phyloP scores from a whole-genome alignment of 2,329 filamentous ascomycete species.

The Karstenula rhodostoma region DNA sequence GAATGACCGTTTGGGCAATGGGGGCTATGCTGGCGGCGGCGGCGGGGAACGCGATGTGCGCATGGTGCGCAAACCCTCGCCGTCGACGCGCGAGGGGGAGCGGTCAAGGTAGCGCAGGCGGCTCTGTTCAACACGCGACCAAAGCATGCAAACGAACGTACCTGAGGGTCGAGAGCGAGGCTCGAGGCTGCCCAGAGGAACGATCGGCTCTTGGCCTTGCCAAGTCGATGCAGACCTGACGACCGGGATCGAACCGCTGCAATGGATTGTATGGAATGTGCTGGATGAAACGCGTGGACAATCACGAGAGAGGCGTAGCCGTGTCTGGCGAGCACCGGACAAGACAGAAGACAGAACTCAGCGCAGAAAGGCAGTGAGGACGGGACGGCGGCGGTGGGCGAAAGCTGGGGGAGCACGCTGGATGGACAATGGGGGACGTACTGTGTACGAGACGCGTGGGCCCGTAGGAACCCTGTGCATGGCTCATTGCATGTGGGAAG shows the following conservation, averaged over 20 bases:
- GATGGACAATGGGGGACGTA: slow-evolving; percentile 2
- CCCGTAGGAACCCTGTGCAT: neutral
- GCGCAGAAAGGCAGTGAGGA: neutral
- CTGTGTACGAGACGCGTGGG: slow-evolving; percentile 7
- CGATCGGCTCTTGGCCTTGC: slow-evolving; percentile 26
- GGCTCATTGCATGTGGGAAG: neutral
- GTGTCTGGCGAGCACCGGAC: neutral
- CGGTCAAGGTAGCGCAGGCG: slow-evolving; percentile 14
- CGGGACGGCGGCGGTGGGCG: neutral
- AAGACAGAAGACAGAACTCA: neutral
- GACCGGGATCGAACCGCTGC: slow-evolving; percentile 3
- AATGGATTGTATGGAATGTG: neutral
- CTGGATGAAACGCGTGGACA: neutral
- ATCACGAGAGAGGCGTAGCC: neutral
- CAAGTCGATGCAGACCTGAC: slow-evolving; percentile 18
- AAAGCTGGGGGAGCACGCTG: neutral
- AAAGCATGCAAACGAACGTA: slow-evolving; percentile 29
- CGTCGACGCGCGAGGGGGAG: slow-evolving; percentile 17
- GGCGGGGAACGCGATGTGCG: slow-evolving; percentile 8
- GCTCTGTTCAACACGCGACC: slow-evolving; percentile 16
- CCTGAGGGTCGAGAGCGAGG: slow-evolving; percentile 26
- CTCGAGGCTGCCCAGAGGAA: slow-evolving; percentile 24
- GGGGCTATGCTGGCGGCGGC: slow-evolving; percentile 22
- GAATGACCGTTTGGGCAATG: slow-evolving; percentile 8
- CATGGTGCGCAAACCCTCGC: slow-evolving; percentile 5